These are phyloP conservation scores for Amyloporia xantha DNA, from an alignment of 768 basidiomycete species.

Conservation along the genomic window DNA sequence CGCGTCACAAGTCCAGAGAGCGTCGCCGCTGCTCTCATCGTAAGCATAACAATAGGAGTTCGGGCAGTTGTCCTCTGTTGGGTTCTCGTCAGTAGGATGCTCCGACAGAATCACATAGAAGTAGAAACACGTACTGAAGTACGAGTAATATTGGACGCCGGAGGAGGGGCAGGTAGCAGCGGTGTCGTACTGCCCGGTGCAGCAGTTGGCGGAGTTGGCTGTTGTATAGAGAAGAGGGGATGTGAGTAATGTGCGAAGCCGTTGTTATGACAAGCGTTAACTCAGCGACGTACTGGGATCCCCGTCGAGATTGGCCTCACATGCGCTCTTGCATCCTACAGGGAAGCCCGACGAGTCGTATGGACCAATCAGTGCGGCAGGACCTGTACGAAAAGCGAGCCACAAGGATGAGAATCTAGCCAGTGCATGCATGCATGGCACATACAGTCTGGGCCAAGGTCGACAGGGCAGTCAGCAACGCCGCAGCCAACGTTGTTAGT, in stretches of 20 bases:
- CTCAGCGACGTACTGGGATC: slow-evolving; percentile 21
- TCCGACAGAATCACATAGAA: background rate
- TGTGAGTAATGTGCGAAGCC: background rate
- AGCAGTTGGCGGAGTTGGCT: slow-evolving; percentile 59
- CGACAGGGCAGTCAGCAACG: slow-evolving; percentile 30
- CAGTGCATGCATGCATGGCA: background rate
- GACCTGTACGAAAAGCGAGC: slow-evolving; percentile 25
- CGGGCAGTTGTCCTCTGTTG: slow-evolving; percentile 35
- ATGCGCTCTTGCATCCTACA: slow-evolving; percentile 40
- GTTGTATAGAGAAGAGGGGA: background rate
- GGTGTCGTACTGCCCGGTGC: slow-evolving; percentile 48
- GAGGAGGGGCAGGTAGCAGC: slow-evolving; percentile 50
- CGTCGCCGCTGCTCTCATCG: slow-evolving; percentile 40
- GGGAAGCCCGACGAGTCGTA: slow-evolving; percentile 30
- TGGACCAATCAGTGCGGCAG: slow-evolving; percentile 27
- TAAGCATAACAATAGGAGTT: slow-evolving; percentile 47
- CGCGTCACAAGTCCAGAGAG: slow-evolving; percentile 38
- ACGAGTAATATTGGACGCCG: slow-evolving; percentile 33
- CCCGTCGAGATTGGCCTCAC: slow-evolving; percentile 32
- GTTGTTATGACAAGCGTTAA: background rate
- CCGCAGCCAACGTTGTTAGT: slow-evolving; percentile 26
- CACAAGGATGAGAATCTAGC: background rate
- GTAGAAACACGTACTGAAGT: slow-evolving; percentile 35
- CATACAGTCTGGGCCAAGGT: slow-evolving; percentile 34
- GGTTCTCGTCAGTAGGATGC: background rate